Evolutionary conservation across 345 rosid genomes (phyloP).

Genomic region (Erodium maritimum): DNA sequence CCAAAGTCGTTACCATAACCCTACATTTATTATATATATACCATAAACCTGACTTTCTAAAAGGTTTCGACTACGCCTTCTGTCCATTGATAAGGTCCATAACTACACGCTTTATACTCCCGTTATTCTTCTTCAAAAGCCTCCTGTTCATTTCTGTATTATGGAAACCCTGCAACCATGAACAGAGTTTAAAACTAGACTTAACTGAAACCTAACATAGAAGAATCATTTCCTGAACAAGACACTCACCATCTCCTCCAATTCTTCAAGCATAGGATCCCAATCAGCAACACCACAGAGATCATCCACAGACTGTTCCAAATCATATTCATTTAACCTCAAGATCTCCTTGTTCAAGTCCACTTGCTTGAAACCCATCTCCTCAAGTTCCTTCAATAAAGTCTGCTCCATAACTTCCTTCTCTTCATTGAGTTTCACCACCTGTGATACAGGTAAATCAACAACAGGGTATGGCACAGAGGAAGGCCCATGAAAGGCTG

Average conservation of each 20-base stretch:
- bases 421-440: conserved; percentile 10
- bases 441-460: conserved; percentile 4
- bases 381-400: conserved; percentile 72
- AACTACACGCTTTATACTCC: conserved; percentile 81
- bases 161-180: conserved; percentile 50
- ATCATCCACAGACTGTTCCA: conserved; percentile 68
- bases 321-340: conserved; percentile 58
- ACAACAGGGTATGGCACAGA: background rate
- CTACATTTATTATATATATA: no score
- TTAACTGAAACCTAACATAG: background rate
- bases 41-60: background rate
- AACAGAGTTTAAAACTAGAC: background rate
- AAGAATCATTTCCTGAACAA: background rate
- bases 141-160: conserved; percentile 66
- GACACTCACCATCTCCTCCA: conserved; percentile 69
- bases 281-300: conserved; percentile 73
- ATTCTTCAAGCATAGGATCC: conserved; percentile 83
- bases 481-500: conserved; percentile 11
- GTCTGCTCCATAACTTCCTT: conserved; percentile 27
- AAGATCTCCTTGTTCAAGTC: conserved; percentile 77
- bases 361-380: conserved; percentile 90
- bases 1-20: background rate
- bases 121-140: conserved; percentile 87
- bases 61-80: conserved; percentile 14
- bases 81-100: conserved; percentile 82